phyloP scores from a whole-genome alignment of 2,329 filamentous ascomycete genomes.

The Madurella fahalii region DNA sequence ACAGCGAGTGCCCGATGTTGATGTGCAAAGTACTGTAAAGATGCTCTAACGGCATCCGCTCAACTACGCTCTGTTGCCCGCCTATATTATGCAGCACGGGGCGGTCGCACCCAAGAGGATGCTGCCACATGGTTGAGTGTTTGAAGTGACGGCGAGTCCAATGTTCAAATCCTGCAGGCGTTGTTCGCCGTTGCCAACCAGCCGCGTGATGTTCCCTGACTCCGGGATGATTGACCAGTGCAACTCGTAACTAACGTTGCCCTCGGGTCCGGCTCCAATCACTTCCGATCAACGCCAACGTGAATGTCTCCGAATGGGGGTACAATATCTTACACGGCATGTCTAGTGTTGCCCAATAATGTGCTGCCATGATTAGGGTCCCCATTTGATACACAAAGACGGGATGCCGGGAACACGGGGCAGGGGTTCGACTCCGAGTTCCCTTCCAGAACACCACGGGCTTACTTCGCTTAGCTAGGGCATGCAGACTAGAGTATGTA shows the following conservation, averaged over 20 bases:
- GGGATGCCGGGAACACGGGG: background rate
- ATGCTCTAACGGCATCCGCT: background rate
- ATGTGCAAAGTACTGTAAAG: background rate
- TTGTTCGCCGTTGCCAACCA: background rate
- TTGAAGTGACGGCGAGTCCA: background rate
- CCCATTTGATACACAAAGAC: background rate
- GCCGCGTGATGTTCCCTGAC: background rate
- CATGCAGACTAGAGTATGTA: background rate
- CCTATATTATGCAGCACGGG: background rate
- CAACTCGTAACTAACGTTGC: background rate
- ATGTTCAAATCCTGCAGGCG: background rate
- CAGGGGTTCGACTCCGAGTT: background rate
- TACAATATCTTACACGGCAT: background rate
- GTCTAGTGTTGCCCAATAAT: background rate
- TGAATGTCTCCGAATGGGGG: background rate
- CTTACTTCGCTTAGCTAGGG: background rate
- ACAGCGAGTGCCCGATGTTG: background rate
- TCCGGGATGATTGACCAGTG: background rate
- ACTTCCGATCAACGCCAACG: background rate
- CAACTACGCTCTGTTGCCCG: background rate
- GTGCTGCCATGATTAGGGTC: background rate
- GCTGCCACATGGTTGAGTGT: no score
- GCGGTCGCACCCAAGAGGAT: no score
- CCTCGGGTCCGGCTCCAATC: background rate
- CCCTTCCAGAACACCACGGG: background rate